A percentile compares a stretch with the other conserved stretches of the same genome.
Evolutionary conservation across 192 early-diverging fungal species (phyloP).

Genomic region (Helicostylum pulchrum): DNA sequence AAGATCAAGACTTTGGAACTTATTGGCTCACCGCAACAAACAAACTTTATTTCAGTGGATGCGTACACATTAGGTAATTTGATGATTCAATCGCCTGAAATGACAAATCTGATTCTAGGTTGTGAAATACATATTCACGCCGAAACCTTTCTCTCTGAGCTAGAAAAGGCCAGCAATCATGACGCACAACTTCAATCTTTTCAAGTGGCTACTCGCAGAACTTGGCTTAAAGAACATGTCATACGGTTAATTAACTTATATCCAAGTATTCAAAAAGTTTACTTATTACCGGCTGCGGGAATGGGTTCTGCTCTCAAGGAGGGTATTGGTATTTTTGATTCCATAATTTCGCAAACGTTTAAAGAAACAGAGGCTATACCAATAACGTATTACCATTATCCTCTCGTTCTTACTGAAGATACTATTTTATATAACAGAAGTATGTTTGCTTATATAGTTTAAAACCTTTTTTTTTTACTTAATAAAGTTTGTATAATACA

Average conservation of each 20-base stretch:
- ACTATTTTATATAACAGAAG: too few species aligned
- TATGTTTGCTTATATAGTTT: too few species aligned
- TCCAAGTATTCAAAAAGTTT: background rate
- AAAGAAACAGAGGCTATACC: background rate
- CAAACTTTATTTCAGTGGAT: constrained; percentile 12
- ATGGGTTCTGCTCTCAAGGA: background rate
- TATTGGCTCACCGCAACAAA: background rate
- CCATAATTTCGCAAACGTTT: background rate
- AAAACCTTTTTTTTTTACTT: too few species aligned
- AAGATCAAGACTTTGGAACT: background rate
- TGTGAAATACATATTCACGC: constrained; percentile 12
- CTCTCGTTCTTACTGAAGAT: too few species aligned
- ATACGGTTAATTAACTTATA: background rate
- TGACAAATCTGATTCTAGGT: background rate
- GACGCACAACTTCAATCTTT: background rate
- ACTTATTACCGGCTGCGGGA: constrained; percentile 2
- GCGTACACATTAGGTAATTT: background rate
- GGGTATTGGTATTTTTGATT: background rate
- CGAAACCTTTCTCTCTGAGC: constrained; percentile 7
- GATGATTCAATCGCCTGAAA: constrained; percentile 5
- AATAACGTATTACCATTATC: background rate
- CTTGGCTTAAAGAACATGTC: constrained; percentile 9
- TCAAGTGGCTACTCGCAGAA: constrained; percentile 1
- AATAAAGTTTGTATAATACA: too few species aligned
- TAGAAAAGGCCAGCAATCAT: background rate